phyloP scores from a whole-genome alignment of 1,284 basidiomycete genomes.

The Rhodotorula glutinis region DNA sequence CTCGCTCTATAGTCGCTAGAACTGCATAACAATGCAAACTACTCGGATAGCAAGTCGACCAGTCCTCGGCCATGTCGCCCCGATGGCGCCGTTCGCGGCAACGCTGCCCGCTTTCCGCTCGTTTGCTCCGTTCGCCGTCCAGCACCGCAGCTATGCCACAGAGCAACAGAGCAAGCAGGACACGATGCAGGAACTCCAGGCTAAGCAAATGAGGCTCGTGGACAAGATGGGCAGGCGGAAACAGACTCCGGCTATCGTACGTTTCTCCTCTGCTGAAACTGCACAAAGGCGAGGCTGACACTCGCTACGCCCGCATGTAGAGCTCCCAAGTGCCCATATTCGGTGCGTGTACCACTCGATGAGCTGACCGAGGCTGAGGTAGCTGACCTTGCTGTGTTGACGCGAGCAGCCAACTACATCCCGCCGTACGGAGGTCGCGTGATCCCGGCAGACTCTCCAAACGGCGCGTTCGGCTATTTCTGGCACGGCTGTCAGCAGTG shows the following conservation, averaged over 20 bases:
- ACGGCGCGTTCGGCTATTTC: slow-evolving; percentile 6
- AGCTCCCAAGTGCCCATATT: slow-evolving; percentile 27
- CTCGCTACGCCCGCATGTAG: not conserved
- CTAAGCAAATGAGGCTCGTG: slow-evolving; percentile 29
- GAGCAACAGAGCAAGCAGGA: not conserved
- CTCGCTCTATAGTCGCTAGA: not conserved
- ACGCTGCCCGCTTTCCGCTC: not conserved
- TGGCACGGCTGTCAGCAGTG: slow-evolving; percentile 15
- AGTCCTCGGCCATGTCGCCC: not conserved
- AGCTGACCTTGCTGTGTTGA: not conserved
- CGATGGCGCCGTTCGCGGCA: not conserved
- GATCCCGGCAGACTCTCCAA: slow-evolving; percentile 8
- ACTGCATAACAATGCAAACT: not conserved
- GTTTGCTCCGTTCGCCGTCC: not conserved
- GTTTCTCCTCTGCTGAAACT: not conserved
- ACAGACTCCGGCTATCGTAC: slow-evolving; percentile 27
- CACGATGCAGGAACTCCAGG: slow-evolving; percentile 18
- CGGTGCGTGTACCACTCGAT: slow-evolving; percentile 8
- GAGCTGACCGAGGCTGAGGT: too few relatives aligned
- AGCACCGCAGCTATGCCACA: slow-evolving; percentile 13
- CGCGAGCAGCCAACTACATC: slow-evolving; percentile 34
- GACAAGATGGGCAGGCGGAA: slow-evolving; percentile 39
- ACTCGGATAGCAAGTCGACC: not conserved
- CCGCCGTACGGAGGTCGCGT: slow-evolving; percentile 23
- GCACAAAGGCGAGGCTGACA: not conserved